Conservation (phyloP, 2,329 filamentous ascomycete genomes). For the Hirsutella rhossiliensis region DNA sequence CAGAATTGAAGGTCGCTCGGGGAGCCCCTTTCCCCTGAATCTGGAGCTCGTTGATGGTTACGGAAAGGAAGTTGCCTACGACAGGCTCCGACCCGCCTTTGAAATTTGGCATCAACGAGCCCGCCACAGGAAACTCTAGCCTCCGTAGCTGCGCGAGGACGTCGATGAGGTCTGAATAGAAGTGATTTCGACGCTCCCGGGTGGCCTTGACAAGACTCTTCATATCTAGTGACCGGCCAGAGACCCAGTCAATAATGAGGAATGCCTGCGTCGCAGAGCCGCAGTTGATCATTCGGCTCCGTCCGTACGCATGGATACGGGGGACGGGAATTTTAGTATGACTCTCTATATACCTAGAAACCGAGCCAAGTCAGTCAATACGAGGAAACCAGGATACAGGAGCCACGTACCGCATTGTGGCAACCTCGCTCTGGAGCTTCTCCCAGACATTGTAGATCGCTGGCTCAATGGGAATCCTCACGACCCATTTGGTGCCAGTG, state of each 20-base stretch:
- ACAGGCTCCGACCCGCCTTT: background rate
- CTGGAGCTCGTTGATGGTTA: background rate
- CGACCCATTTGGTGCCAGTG: background rate
- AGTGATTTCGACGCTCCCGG: background rate
- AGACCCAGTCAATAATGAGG: background rate
- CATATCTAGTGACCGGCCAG: background rate
- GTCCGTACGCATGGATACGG: background rate
- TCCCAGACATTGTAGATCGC: background rate
- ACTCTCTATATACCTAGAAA: background rate
- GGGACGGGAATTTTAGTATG: background rate
- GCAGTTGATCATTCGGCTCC: background rate
- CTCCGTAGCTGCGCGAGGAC: background rate
- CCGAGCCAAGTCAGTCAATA: background rate
- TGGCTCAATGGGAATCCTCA: background rate
- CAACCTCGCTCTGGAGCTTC: background rate
- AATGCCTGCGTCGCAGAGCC: background rate
- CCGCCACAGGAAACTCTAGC: background rate
- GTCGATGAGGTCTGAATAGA: background rate
- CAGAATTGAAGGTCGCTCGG: background rate
- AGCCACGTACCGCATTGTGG: background rate
- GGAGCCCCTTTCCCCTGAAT: background rate
- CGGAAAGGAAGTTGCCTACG: background rate
- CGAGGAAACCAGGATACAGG: background rate
- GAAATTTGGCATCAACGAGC: background rate
- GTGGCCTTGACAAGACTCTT: background rate